Evolutionary conservation across 768 basidiomycete genomes (phyloP).

Genomic region (Boletus vinaceobasis): DNA sequence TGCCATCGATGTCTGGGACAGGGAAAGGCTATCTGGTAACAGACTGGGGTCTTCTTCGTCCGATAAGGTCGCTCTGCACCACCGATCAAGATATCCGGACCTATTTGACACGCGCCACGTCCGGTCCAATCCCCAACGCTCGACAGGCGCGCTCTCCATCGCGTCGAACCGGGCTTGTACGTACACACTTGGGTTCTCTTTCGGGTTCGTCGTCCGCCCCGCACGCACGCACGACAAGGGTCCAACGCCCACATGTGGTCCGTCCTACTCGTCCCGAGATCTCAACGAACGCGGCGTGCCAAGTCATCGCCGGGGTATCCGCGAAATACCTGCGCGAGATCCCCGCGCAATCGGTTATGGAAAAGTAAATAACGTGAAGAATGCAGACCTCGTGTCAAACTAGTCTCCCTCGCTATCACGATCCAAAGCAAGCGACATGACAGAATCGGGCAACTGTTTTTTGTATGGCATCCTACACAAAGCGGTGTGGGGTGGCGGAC

Average conservation of each 20-base stretch:
- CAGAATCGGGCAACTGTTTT: neutral
- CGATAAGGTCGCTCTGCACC: too few relatives aligned
- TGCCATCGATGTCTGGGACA: too few relatives aligned
- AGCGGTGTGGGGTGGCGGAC: too few relatives aligned
- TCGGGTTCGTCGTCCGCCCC: neutral
- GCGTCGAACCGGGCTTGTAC: neutral
- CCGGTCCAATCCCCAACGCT: too few relatives aligned
- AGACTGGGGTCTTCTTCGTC: too few relatives aligned
- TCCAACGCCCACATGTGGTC: neutral
- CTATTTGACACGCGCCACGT: too few relatives aligned
- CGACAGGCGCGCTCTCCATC: too few relatives aligned
- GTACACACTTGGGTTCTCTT: too few relatives aligned
- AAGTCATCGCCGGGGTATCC: neutral
- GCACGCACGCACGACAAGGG: neutral
- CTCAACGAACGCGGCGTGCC: neutral
- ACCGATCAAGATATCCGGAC: neutral
- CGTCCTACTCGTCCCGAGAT: neutral
- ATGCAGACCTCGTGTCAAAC: neutral
- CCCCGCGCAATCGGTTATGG: slow-evolving; percentile 17
- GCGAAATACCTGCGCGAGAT: slow-evolving; percentile 15
- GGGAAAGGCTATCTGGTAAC: too few relatives aligned
- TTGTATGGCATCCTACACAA: too few relatives aligned
- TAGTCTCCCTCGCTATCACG: too few relatives aligned
- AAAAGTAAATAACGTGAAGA: slow-evolving; percentile 6
- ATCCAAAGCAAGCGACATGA: neutral